Conservation (phyloP, 208 protist species). For the Wallacemonas sp. region DNA sequence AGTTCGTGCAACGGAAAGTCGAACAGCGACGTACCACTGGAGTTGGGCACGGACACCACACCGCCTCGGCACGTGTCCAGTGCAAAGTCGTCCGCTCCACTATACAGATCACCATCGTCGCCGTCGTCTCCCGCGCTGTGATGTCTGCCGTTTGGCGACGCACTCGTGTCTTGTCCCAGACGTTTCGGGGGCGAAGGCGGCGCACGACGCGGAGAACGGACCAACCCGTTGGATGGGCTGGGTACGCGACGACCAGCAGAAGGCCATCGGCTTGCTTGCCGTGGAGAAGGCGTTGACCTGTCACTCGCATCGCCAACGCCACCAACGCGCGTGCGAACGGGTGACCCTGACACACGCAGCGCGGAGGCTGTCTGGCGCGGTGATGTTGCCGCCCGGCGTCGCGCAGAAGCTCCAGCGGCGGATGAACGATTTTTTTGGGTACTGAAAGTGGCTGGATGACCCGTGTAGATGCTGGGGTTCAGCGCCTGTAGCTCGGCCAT, state of each 20-base stretch:
- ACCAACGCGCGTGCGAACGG: neutral
- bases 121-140: neutral
- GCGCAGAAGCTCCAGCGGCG: neutral
- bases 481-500: slow-evolving; percentile 68
- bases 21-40: slow-evolving; percentile 69
- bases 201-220: slow-evolving; percentile 1
- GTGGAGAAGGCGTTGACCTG: too few relatives aligned
- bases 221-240: slow-evolving; percentile 1
- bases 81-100: neutral
- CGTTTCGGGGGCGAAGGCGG: neutral
- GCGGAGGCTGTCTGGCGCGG: too few relatives aligned
- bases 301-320: neutral
- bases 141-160: neutral
- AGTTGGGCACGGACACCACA: slow-evolving; percentile 45
- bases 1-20: slow-evolving; percentile 65
- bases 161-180: neutral
- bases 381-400: neutral
- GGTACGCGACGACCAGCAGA: neutral
- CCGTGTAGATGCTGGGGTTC: slow-evolving; percentile 12
- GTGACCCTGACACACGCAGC: too few relatives aligned
- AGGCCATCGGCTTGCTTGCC: too few relatives aligned
- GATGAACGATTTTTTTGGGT: neutral
- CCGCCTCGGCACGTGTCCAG: slow-evolving; percentile 12
- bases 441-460: neutral
- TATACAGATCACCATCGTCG: neutral